Conservation (phyloP, 2,329 filamentous ascomycete species). For the Ophiocordyceps camponoti-leonardi region DNA sequence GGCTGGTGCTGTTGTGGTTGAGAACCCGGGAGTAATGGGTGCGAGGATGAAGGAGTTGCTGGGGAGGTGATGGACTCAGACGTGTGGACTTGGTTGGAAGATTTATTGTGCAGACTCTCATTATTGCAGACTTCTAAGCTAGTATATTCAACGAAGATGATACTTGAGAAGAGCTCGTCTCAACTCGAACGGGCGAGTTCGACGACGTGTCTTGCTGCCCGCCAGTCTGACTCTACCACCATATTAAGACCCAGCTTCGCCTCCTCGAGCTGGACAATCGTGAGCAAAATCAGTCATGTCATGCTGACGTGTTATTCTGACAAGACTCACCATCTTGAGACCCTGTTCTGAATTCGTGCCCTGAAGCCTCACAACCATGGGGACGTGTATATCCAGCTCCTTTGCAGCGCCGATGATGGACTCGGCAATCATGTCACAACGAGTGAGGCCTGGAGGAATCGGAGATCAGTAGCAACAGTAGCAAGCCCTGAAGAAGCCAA, state of each 20-base stretch:
- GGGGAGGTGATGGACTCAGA: neutral
- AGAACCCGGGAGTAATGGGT: constrained; percentile 21
- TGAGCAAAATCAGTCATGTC: neutral
- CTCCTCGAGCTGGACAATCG: constrained; percentile 13
- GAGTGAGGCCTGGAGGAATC: constrained; percentile 21
- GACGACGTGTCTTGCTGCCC: constrained; percentile 16
- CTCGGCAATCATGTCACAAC: constrained; percentile 33
- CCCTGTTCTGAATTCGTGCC: constrained; percentile 26
- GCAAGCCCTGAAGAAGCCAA: too few relatives aligned
- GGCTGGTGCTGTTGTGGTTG: constrained; percentile 18
- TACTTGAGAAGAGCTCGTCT: neutral
- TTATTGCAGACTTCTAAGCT: too few relatives aligned
- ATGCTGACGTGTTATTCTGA: neutral
- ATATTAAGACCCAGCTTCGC: constrained; percentile 15
- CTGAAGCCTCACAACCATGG: constrained; percentile 27
- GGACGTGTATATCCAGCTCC: constrained; percentile 20
- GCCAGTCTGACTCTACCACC: constrained; percentile 18
- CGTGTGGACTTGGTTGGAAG: too few relatives aligned
- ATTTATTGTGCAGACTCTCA: neutral
- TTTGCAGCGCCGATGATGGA: constrained; percentile 25
- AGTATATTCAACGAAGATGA: too few relatives aligned
- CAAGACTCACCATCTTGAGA: constrained; percentile 20
- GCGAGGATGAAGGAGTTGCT: constrained; percentile 16
- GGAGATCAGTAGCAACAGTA: neutral
- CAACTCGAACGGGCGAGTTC: constrained; percentile 8